These are phyloP conservation scores for Pseudomonodictys pantanalensis DNA, from an alignment of 495 filamentous ascomycete genomes.

Conservation along the genomic window DNA sequence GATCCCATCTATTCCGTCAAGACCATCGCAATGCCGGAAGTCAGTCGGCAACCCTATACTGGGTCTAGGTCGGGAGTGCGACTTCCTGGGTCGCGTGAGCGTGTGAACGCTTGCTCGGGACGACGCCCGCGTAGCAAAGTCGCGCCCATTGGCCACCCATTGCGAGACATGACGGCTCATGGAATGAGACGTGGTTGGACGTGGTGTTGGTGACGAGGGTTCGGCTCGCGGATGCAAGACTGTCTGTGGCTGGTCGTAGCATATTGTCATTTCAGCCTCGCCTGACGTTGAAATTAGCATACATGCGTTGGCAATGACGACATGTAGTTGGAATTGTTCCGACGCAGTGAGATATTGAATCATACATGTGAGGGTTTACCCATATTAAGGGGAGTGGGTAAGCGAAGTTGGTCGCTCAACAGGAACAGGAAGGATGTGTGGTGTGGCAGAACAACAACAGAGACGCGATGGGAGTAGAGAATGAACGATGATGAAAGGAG, in stretches of 20 bases:
- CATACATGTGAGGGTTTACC: slow-evolving; percentile 5
- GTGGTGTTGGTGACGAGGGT: slow-evolving; percentile 11
- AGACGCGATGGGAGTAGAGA: background rate
- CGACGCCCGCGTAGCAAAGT: slow-evolving; percentile 34
- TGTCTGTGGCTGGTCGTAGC: slow-evolving; percentile 32
- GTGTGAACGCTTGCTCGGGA: slow-evolving; percentile 22
- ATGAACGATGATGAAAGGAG: background rate
- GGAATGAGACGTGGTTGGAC: slow-evolving; percentile 30
- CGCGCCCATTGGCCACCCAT: slow-evolving; percentile 26
- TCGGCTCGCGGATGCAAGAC: slow-evolving; percentile 23
- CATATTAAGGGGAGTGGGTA: slow-evolving; percentile 27
- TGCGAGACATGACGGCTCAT: slow-evolving; percentile 29
- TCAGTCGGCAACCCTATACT: slow-evolving; percentile 31
- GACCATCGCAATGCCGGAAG: slow-evolving; percentile 24
- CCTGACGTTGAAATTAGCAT: slow-evolving; percentile 13
- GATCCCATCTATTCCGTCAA: slow-evolving; percentile 20
- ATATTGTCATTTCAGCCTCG: slow-evolving; percentile 29
- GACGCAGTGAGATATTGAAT: slow-evolving; percentile 8
- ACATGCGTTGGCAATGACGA: slow-evolving; percentile 1
- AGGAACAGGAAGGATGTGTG: slow-evolving; percentile 25
- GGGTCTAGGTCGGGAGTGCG: slow-evolving; percentile 24
- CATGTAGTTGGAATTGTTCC: slow-evolving; percentile 4
- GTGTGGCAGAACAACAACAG: background rate
- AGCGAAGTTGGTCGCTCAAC: slow-evolving; percentile 18
- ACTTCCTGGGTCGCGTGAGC: slow-evolving; percentile 17